phyloP scores from a whole-genome alignment of 371 early-diverging fungal genomes.

The Rhizopus stolonifer region DNA sequence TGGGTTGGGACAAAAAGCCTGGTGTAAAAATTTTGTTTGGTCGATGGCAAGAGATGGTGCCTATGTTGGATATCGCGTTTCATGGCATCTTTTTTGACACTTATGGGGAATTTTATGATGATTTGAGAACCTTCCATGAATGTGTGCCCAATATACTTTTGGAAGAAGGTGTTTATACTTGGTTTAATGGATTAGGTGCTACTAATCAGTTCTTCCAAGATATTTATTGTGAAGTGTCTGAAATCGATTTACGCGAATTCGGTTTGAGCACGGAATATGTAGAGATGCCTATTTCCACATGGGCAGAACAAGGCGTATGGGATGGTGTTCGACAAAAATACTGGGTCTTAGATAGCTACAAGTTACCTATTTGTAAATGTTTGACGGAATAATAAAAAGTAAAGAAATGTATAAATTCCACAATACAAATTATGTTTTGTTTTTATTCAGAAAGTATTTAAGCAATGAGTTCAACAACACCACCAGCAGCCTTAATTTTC shows the following conservation, averaged over 20 bases:
- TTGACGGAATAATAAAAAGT: conserved; percentile 26
- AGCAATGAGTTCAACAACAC: conserved; percentile 68
- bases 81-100: conserved; percentile 95
- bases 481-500: conserved; percentile 99
- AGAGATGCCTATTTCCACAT: conserved; percentile 69
- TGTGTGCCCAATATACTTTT: conserved; percentile 76
- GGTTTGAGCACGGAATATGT: conserved; percentile 76
- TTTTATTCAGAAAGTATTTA: conserved; percentile 22
- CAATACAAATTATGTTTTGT: not conserved
- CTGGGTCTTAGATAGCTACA: conserved; percentile 81
- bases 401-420: not conserved
- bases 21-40: conserved; percentile 88
- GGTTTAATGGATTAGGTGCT: conserved; percentile 94
- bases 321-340: conserved; percentile 79
- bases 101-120: conserved; percentile 93
- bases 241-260: conserved; percentile 77
- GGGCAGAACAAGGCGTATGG: conserved; percentile 84
- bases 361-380: conserved; percentile 73
- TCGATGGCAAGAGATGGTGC: conserved; percentile 91
- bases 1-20: conserved; percentile 85
- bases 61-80: conserved; percentile 66
- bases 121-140: conserved; percentile 84
- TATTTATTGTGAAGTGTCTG: conserved; percentile 85
- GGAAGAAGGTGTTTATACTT: conserved; percentile 83
- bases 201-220: conserved; percentile 94